Evolutionary conservation across 257 asterid genomes (phyloP).

Genomic region (Schizonepeta tenuifolia): DNA sequence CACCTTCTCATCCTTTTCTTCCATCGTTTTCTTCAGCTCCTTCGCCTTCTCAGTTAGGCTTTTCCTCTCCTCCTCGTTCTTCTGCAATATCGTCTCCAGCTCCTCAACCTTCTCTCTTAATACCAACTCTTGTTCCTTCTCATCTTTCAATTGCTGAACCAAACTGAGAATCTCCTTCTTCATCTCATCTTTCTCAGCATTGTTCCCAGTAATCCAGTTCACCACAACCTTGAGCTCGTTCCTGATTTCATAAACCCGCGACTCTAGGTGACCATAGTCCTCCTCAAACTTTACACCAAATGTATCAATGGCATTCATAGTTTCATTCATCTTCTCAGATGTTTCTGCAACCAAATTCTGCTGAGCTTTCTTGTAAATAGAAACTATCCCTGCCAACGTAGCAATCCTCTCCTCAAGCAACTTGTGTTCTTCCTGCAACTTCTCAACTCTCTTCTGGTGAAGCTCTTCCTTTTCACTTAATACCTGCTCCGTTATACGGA

Average conservation of each 20-base stretch:
- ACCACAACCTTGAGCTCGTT: slow-evolving; percentile 63
- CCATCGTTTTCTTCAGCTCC: slow-evolving; percentile 44
- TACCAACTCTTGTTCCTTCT: slow-evolving; percentile 36
- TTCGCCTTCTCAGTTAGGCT: slow-evolving; percentile 46
- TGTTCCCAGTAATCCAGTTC: slow-evolving; percentile 60
- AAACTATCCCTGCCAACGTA: slow-evolving; percentile 43
- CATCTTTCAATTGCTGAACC: slow-evolving; percentile 47
- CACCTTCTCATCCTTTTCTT: slow-evolving; percentile 52
- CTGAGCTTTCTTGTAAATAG: slow-evolving; percentile 57
- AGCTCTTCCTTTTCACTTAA: slow-evolving; percentile 66
- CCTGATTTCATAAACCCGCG: slow-evolving; percentile 67
- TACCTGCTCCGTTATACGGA: slow-evolving; percentile 74
- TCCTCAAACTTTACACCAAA: slow-evolving; percentile 79
- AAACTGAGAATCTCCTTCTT: slow-evolving; percentile 48
- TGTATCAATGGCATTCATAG: slow-evolving; percentile 54
- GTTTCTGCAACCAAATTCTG: slow-evolving; percentile 43
- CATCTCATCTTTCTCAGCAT: slow-evolving; percentile 52
- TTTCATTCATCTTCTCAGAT: slow-evolving; percentile 55
- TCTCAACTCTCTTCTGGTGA: slow-evolving; percentile 58
- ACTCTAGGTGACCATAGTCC: slow-evolving; percentile 79
- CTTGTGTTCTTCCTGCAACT: slow-evolving; percentile 52
- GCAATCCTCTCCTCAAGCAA: slow-evolving; percentile 50
- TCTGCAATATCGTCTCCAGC: slow-evolving; percentile 41
- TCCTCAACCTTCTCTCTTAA: slow-evolving; percentile 43
- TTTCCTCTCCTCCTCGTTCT: slow-evolving; percentile 48